Conservation (phyloP, 1,139 yeast genomes). For the Geotrichum aggregatum region DNA sequence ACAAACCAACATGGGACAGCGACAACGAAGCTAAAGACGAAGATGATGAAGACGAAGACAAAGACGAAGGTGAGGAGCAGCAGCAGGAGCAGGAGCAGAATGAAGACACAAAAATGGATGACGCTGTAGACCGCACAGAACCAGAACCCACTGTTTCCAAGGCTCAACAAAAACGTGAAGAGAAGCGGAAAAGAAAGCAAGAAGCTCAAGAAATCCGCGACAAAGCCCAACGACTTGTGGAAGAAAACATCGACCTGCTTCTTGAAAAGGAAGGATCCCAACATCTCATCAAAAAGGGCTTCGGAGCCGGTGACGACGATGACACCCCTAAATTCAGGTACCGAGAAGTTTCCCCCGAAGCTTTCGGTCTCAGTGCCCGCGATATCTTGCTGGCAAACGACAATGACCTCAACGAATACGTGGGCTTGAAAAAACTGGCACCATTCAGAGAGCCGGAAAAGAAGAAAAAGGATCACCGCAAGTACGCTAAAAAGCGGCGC, state of each 20-base stretch:
- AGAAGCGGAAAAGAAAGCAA: slow-evolving; percentile 59
- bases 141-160: slow-evolving; percentile 27
- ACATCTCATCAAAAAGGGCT: slow-evolving; percentile 21
- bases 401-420: slow-evolving; percentile 70
- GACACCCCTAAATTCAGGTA: slow-evolving; percentile 71
- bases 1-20: slow-evolving; percentile 46
- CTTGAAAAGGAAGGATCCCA: slow-evolving; percentile 30
- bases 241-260: slow-evolving; percentile 44
- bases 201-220: slow-evolving; percentile 58
- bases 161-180: slow-evolving; percentile 38
- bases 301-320: slow-evolving; percentile 40
- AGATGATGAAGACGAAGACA: slow-evolving; percentile 33
- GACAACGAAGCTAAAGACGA: slow-evolving; percentile 38
- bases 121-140: slow-evolving; percentile 26
- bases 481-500: slow-evolving; percentile 76
- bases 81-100: slow-evolving; percentile 33
- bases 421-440: slow-evolving; percentile 88
- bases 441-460: slow-evolving; percentile 80
- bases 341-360: slow-evolving; percentile 92
- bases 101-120: slow-evolving; percentile 30
- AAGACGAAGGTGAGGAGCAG: slow-evolving; percentile 32
- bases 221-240: slow-evolving; percentile 70
- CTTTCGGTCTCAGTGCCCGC: slow-evolving; percentile 78
- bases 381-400: slow-evolving; percentile 92
- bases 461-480: slow-evolving; percentile 73